phyloP scores from a whole-genome alignment of 176 grass and related monocot genomes.

The Eragrostis nindensis region DNA sequence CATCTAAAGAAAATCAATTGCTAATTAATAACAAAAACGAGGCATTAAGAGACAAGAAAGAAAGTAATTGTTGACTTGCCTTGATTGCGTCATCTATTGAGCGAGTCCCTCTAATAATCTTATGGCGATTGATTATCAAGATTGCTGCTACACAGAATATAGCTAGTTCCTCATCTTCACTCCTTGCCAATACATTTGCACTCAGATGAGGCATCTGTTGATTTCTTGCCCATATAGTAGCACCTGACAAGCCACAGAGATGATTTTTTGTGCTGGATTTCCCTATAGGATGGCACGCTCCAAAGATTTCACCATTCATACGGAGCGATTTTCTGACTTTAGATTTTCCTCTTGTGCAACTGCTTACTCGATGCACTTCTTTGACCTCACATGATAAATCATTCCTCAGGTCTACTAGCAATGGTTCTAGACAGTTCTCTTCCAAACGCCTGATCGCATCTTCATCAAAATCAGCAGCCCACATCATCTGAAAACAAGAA shows the following conservation, averaged over 20 bases:
- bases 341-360: conserved; percentile 60
- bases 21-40: neutral
- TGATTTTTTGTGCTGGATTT: conserved; percentile 64
- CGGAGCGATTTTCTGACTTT: conserved; percentile 51
- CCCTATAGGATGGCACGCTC: conserved; percentile 47
- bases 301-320: conserved; percentile 62
- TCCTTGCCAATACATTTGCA: conserved; percentile 44
- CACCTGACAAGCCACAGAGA: conserved; percentile 83
- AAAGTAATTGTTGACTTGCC: conserved; percentile 52
- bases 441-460: conserved; percentile 63
- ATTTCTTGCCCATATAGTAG: conserved; percentile 81
- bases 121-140: conserved; percentile 84
- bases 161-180: conserved; percentile 75
- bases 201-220: conserved; percentile 43
- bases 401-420: conserved; percentile 58
- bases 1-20: conserved; percentile 63
- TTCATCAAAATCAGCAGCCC: conserved; percentile 99
- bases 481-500: conserved; percentile 88
- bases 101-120: conserved; percentile 86
- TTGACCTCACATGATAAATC: conserved; percentile 54
- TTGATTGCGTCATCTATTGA: conserved; percentile 97
- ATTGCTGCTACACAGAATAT: conserved; percentile 96
- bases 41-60: conserved; percentile 26
- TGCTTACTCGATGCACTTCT: conserved; percentile 52
- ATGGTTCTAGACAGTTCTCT: conserved; percentile 74